Evolutionary conservation across 2,329 filamentous ascomycete genomes (phyloP), one percentile per base, ranked within the genome.

Genomic region (Drechslera avenae): DNA sequence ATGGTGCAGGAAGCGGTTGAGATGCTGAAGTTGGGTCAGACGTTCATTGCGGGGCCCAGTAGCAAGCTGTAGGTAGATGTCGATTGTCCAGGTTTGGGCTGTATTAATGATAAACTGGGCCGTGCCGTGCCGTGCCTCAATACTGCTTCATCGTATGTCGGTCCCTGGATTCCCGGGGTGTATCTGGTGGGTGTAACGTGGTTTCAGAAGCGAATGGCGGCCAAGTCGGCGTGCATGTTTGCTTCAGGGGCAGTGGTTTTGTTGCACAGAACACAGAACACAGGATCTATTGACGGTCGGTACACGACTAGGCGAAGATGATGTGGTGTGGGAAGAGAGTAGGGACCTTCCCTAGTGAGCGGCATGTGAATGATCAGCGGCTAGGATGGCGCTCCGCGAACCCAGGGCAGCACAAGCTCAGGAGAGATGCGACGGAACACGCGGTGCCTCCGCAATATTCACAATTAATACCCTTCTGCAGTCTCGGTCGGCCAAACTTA

Each of bases 1-100:
- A 97, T 97, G 91, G 89, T 96, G 8, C 39, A 54, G 37, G 72
- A 73, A 51, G 72, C 72, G 23, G 66, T 75, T 33, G 69, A 73
- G 13, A 74, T 73, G 68, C 53, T 75, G 52, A 68, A 52, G 56
- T 16, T 74, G 34, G 72, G 72, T 4, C 67, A 72, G 54, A 68
- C 65, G 33, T 75, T 67, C 54, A 67, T 73, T 31, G 59, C 55
- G 10, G 60, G 55, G n/a, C 49, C 52, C 21, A 62, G 59, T 43
- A 73, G 70, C 35, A 75, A 73, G 60, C 50, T 75, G 53, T 74
- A 65, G 58, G 18, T 28, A 64, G 57, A 21, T 28, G 19, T 31
- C 9, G n/a, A 35, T 8, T 10, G 19, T 34, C 10, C 9, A 41
- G 13, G n/a, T 9, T 39, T 28, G 26, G 21, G 26, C 3, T 39